These are phyloP conservation scores for Phaseolus lunatus DNA, from an alignment of 306 rosid genomes.

Conservation along the genomic window DNA sequence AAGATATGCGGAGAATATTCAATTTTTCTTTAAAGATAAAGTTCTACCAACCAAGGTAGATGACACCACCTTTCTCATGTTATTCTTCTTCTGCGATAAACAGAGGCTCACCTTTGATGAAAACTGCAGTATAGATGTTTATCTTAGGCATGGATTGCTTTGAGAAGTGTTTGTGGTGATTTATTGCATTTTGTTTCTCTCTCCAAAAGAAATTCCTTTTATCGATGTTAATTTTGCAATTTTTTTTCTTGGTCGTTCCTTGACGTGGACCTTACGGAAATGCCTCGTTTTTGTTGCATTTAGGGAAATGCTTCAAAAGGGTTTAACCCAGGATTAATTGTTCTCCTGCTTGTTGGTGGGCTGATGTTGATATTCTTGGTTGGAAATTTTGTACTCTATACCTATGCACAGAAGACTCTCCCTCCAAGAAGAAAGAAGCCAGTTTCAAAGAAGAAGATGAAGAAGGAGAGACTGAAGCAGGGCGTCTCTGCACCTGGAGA, in stretches of 20 bases:
- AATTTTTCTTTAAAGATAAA: neutral
- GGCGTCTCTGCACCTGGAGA: conserved; percentile 99
- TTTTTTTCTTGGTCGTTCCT: conserved; percentile 17
- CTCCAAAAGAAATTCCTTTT: neutral
- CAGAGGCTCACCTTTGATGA: conserved; percentile 7
- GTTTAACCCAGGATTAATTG: conserved; percentile 85
- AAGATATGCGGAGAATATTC: neutral
- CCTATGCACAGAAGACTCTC: conserved; percentile 80
- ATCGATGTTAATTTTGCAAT: neutral
- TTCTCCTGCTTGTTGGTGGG: conserved; percentile 76
- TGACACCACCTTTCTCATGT: neutral
- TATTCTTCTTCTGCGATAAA: neutral
- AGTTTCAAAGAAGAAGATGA: conserved; percentile 95
- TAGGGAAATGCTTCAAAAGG: conserved; percentile 70
- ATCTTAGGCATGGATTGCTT: conserved; percentile 6
- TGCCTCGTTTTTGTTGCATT: conserved; percentile 18
- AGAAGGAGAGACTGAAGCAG: conserved; percentile 90
- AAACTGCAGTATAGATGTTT: neutral
- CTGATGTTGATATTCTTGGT: conserved; percentile 68
- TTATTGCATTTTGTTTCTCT: neutral
- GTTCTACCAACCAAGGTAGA: neutral
- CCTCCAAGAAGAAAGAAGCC: conserved; percentile 92
- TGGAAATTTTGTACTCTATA: conserved; percentile 80
- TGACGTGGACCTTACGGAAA: conserved; percentile 21
- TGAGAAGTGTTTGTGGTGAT: neutral